Evolutionary conservation across 2,329 filamentous ascomycete genomes (phyloP), one percentile per base, ranked within the genome.

Genomic region (Fusarium sp.): DNA sequence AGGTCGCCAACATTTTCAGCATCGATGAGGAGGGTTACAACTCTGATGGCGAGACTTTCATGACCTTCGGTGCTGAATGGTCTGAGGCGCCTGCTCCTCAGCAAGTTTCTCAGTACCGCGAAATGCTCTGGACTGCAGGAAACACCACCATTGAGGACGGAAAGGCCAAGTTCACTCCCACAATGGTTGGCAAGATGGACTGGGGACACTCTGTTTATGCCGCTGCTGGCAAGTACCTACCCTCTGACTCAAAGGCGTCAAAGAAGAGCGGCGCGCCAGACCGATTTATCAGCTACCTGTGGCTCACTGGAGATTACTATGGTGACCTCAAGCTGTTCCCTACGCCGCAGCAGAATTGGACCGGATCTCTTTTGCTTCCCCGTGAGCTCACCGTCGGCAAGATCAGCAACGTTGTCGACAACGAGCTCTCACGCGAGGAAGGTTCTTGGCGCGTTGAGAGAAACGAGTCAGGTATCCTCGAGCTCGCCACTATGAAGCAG

Each of bases 51-150:
- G 78, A 82, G 18, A 73, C 81, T 4, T 81, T 84, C 57, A 71
- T 76, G 7, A 83, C 82, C 1, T 46, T 83, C 9, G 82, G 82
- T 18, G 78, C 80, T 0, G 82, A 84, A 65, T 84, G 83, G 82
- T 80, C 78, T 6, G 69, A 78, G n/a, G 75, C 73, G 3, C 82
- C 82, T 5, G 77, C 82, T 29, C 75, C 80, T 18, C 79, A 79
- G 1, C 74, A 82, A 54, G 79, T 81, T 6, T 81, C 79, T 3
- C 78, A 78, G 46, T 78, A 76, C 32, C 76, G 79, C 10, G 80
- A 83, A 3, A 82, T 82, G 80, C 75, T 83, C 7, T 83, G 81
- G 81, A 78, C 78, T 15, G 74, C 81, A 24, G 81, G 81, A 34
- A 78, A 78, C 25, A 64, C 82, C 25, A 73, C 74, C 2, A 32